These are phyloP conservation scores for Cyberlindnera suaveolens DNA, from an alignment of 805 yeast genomes.

Conservation along the genomic window DNA sequence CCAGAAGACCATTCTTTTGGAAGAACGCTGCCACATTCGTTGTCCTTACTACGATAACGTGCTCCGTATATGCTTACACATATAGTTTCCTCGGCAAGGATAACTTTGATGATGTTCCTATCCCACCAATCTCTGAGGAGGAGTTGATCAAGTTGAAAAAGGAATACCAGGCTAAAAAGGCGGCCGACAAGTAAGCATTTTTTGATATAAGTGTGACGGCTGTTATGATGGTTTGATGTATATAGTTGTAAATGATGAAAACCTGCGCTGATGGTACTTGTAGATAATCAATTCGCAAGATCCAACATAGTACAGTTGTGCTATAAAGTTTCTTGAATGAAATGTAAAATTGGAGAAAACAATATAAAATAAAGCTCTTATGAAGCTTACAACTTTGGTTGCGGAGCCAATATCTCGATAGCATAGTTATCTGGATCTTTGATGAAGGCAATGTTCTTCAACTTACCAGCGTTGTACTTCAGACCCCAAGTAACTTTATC, in stretches of 20 bases:
- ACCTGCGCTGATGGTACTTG: no score
- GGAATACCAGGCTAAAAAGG: slow-evolving; percentile 53
- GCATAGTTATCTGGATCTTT: slow-evolving; percentile 90
- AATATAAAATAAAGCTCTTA: not conserved
- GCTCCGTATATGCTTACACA: slow-evolving; percentile 60
- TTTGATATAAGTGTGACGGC: no score
- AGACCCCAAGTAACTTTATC: slow-evolving; percentile 53
- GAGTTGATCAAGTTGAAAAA: slow-evolving; percentile 66
- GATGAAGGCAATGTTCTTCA: slow-evolving; percentile 63
- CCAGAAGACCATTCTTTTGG: slow-evolving; percentile 81
- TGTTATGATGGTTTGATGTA: no score
- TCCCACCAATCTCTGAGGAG: slow-evolving; percentile 83
- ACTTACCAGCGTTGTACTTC: slow-evolving; percentile 47
- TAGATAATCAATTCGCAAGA: no score
- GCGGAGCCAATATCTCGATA: slow-evolving; percentile 59
- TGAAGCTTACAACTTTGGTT: slow-evolving; percentile 6
- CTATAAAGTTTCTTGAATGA: no score
- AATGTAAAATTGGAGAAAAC: no score
- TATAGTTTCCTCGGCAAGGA: slow-evolving; percentile 63
- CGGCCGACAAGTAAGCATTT: not conserved
- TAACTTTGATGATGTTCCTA: slow-evolving; percentile 86
- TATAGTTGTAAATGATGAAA: no score
- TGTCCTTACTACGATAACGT: slow-evolving; percentile 55
- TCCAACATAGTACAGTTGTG: no score
- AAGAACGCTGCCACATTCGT: slow-evolving; percentile 62